phyloP scores from a whole-genome alignment of 2,329 filamentous ascomycete genomes.

The Penicillium italicum region DNA sequence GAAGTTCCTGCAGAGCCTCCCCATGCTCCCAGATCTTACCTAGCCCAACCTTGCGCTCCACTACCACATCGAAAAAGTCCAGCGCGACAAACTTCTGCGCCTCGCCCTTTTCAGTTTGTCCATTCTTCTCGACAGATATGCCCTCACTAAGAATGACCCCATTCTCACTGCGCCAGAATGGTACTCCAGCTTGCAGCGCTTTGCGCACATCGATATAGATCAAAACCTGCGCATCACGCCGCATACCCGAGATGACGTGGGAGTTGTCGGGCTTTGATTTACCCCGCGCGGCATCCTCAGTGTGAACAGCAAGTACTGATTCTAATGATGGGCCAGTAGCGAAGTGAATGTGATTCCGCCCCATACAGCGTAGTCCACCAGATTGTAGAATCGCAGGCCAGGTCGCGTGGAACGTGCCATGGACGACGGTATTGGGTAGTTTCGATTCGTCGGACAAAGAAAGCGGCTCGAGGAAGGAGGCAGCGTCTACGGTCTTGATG shows the following conservation, averaged over 20 bases:
- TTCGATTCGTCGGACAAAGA: slow-evolving; percentile 50
- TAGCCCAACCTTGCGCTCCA: slow-evolving; percentile 69
- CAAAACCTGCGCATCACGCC: slow-evolving; percentile 69
- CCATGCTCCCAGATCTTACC: slow-evolving; percentile 64
- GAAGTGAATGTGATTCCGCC: slow-evolving; percentile 85
- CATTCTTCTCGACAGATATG: slow-evolving; percentile 29
- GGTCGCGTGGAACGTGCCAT: slow-evolving; percentile 82
- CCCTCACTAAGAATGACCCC: slow-evolving; percentile 63
- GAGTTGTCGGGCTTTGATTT: slow-evolving; percentile 18
- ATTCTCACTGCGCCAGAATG: slow-evolving; percentile 78
- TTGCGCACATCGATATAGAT: slow-evolving; percentile 70
- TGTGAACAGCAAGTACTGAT: slow-evolving; percentile 29
- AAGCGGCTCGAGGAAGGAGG: slow-evolving; percentile 66
- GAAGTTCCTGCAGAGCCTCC: slow-evolving; percentile 50
- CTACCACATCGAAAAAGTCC: slow-evolving; percentile 68
- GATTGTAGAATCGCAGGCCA: slow-evolving; percentile 71
- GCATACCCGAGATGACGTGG: slow-evolving; percentile 73
- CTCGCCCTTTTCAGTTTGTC: slow-evolving; percentile 49
- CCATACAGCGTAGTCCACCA: slow-evolving; percentile 78
- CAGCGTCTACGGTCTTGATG: slow-evolving; percentile 68
- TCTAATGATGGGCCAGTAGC: slow-evolving; percentile 64
- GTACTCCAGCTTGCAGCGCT: slow-evolving; percentile 60
- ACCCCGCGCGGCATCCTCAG: slow-evolving; percentile 16
- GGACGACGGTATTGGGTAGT: slow-evolving; percentile 67
- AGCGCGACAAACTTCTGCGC: slow-evolving; percentile 58